Evolutionary conservation across 164 flowering plant genomes (phyloP), one percentile per base, ranked within the genome.

Genomic region (Houttuynia cordata): DNA sequence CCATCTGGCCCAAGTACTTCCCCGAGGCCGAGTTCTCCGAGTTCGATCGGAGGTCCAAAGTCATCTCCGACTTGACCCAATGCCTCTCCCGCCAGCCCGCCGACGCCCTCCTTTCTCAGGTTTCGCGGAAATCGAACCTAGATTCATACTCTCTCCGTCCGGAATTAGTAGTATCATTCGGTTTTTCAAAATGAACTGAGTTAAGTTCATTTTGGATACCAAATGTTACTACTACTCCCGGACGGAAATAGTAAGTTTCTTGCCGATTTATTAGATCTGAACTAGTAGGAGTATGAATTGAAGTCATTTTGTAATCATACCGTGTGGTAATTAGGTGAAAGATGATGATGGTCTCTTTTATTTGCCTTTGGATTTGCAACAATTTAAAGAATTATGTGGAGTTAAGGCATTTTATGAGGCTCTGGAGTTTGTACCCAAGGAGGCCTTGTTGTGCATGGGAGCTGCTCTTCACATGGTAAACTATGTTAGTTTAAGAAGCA

Each of bases 401-500:
- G 62, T 78, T 23, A 71, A 71, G 51, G 70, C 69, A 1, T 82
- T 94, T 59, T 87, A 75, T 64, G 73, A 49, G 39, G 59, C 61
- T 20, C 67, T 91, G 63, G 83, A 83, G 64, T 76, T 67, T 8
- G 76, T 70, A 56, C 93, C 97, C 45, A 83, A 79, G 71, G 79
- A 80, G 57, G 82, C 91, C 62, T 78, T 94, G 59, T 69, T 71
- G 49, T 88, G 97, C 71, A 71, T 87, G 74, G 77, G 91, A 71
- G 89, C 83, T 64, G 91, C 97, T 24, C 73, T 82, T 73, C 96
- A 91, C 76, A 75, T 80, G 96, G 97, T 90, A 76, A 42, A 59
- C 13, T 45, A 2, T 1, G 13, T 17, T 45, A 17, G 17, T 10
- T 45, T 45, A 45, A 17, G 49, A 12, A 17, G 49, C 49, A 45